phyloP scores from a whole-genome alignment of 108 stramenopile genomes.

The Mediolabrus comicus region DNA sequence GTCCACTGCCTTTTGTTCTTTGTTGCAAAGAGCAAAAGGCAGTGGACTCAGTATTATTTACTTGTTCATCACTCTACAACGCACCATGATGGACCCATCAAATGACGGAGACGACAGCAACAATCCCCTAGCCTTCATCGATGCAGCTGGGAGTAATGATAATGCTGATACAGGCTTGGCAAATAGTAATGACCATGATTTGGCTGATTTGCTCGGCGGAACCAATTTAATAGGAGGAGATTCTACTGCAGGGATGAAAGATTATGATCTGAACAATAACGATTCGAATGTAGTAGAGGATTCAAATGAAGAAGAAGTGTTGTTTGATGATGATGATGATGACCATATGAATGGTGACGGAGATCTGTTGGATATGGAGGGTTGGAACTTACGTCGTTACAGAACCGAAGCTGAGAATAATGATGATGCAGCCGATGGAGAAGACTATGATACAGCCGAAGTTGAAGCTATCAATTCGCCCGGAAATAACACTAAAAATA shows the following conservation, averaged over 20 bases:
- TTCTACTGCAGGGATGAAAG: neutral
- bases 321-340: conserved; percentile 4
- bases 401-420: neutral
- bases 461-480: neutral
- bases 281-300: neutral
- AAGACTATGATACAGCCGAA: conserved; percentile 1
- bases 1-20: no score
- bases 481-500: neutral
- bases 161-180: neutral
- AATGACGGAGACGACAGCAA: neutral
- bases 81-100: neutral
- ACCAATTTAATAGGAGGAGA: no score
- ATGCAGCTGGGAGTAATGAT: neutral
- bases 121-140: neutral
- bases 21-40: no score
- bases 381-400: conserved; percentile 26
- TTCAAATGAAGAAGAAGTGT: neutral
- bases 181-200: neutral
- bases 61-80: neutral
- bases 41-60: no score
- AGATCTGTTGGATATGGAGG: conserved; percentile 29
- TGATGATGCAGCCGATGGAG: neutral
- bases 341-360: neutral
- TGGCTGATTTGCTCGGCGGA: neutral
- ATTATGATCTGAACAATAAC: neutral